Evolutionary conservation across 371 early-diverging fungal species (phyloP).

Genomic region (Mortierella sp.): DNA sequence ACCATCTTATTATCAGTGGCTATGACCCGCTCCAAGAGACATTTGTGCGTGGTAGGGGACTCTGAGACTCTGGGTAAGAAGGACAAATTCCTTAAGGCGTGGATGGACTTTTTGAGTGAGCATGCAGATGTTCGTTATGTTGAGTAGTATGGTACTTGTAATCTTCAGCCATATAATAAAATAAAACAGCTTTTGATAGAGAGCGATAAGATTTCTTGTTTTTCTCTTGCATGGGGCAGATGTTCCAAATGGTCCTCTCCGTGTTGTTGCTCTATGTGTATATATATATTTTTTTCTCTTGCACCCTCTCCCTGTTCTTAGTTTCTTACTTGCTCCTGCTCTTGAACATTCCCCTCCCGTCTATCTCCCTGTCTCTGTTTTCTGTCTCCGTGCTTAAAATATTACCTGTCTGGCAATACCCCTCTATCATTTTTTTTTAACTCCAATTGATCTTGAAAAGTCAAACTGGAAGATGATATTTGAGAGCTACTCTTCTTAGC

Average conservation of each 20-base stretch:
- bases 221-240: too few species aligned
- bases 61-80: constrained; percentile 70
- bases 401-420: neutral
- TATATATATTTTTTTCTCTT: neutral
- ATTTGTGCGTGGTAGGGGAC: constrained; percentile 91
- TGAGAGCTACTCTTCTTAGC: too few species aligned
- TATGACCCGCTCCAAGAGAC: constrained; percentile 92
- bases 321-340: neutral
- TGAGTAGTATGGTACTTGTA: constrained; percentile 55
- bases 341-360: neutral
- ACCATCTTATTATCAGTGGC: constrained; percentile 69
- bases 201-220: too few species aligned
- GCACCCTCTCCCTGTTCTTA: neutral
- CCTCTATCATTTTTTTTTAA: neutral
- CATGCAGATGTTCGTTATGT: constrained; percentile 70
- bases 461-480: too few species aligned
- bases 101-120: constrained; percentile 69
- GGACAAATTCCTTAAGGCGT: constrained; percentile 67
- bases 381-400: constrained; percentile 5
- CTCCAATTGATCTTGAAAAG: neutral
- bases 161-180: neutral
- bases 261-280: neutral
- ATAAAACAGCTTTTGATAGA: neutral
- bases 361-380: neutral
- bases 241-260: too few species aligned